Evolutionary conservation across 352 stramenopile species (phyloP).

Genomic region (Phytopythium sindhum): DNA sequence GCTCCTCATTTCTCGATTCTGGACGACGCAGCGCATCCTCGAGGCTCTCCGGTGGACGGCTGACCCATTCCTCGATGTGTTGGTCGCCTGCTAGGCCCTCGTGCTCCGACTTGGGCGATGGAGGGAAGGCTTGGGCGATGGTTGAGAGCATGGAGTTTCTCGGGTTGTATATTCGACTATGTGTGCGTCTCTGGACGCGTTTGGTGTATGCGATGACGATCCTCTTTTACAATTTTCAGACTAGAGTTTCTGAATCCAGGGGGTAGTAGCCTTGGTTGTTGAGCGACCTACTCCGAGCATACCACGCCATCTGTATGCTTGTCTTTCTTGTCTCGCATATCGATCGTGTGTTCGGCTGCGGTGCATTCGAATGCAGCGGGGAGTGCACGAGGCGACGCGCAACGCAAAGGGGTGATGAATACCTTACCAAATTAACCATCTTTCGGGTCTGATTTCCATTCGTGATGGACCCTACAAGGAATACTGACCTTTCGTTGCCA

Average conservation of each 20-base stretch:
- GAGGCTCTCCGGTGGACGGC: not conserved
- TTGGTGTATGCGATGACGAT: constrained; percentile 73
- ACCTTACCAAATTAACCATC: constrained; percentile 83
- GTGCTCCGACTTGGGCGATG: no score
- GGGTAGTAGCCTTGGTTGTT: constrained; percentile 85
- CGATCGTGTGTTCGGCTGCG: not conserved
- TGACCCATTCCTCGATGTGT: no score
- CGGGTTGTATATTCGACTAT: no score
- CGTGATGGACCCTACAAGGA: constrained; percentile 76
- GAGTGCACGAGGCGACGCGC: constrained; percentile 4
- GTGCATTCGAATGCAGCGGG: not conserved
- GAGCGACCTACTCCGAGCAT: constrained; percentile 77
- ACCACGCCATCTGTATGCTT: constrained; percentile 17
- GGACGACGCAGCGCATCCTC: not conserved
- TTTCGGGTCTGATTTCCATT: constrained; percentile 90
- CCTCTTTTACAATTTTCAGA: constrained; percentile 82
- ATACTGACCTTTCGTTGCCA: constrained; percentile 68
- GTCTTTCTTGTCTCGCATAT: not conserved
- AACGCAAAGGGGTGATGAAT: constrained; percentile 73
- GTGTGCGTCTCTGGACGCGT: constrained; percentile 8
- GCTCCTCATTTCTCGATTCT: not conserved
- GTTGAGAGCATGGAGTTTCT: no score
- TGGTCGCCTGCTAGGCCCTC: no score
- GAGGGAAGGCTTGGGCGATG: no score
- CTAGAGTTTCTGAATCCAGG: constrained; percentile 90